phyloP scores from a whole-genome alignment of 305 asterid genomes.

The Solanum hybrid region DNA sequence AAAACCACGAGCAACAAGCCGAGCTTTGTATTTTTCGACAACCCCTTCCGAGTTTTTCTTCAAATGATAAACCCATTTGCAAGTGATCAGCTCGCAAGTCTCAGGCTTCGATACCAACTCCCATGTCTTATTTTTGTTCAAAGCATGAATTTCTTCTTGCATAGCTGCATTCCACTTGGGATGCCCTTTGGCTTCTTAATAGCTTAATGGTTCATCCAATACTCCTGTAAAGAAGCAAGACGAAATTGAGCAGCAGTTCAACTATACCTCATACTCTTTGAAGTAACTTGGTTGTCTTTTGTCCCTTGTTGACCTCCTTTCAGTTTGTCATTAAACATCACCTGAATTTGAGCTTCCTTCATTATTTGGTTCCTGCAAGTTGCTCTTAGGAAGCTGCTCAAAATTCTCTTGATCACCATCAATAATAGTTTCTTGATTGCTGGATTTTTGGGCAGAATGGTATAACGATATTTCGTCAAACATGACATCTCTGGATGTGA shows the following conservation, averaged over 20 bases:
- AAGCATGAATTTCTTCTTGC: neutral
- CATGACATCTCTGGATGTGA: too few species aligned
- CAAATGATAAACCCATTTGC: too few species aligned
- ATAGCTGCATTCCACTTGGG: neutral
- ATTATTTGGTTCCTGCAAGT: neutral
- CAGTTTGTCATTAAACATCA: neutral
- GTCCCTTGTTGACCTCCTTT: neutral
- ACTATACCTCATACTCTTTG: neutral
- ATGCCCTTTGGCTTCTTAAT: neutral
- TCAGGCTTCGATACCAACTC: neutral
- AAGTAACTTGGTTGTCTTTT: neutral
- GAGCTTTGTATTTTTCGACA: neutral
- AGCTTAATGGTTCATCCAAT: neutral
- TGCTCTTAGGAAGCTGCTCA: neutral
- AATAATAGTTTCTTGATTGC: too few species aligned
- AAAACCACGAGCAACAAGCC: neutral
- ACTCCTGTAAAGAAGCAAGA: neutral
- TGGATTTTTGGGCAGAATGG: neutral
- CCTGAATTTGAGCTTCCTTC: neutral
- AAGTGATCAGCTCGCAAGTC: neutral
- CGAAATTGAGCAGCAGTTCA: neutral
- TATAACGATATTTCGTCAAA: too few species aligned
- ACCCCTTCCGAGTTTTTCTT: neutral
- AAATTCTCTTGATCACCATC: neutral
- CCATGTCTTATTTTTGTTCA: neutral